Base-by-base conservation (phyloP, 306 rosid genomes). In the Dalbergia cultrata region DNA sequence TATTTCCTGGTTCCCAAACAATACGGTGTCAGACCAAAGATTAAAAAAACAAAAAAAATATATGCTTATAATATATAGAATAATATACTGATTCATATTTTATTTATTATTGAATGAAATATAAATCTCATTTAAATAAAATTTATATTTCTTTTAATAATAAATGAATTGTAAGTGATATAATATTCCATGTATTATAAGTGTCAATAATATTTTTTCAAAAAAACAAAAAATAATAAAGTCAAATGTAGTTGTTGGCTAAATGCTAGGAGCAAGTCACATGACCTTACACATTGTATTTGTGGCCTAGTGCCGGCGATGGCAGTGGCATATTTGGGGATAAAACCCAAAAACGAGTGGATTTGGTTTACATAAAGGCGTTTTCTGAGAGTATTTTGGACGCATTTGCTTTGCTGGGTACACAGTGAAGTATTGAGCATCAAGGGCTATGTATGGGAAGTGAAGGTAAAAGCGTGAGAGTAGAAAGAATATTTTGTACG, bases 281-380 rank as follows among this genome's bases (percentile, higher is more conserved):
- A 26, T 37, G 41, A 4, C 7, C 70, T 69, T 52, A 18, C 21
- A 26, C 41, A 37, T 4, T 37, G 41, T 37, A 7, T 0, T 9
- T 11, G 26, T 57, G 12, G 7, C 52, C n/a, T 58, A 45, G 37
- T 56, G 37, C 57, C 57, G 43, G 69, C 19, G 74, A 66, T 68
- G 74, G 82, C 49, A 56, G 71, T 72, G 84, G 74, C 54, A 77
- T 80, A 21, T 6, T 39, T 70, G 82, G 41, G 44, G 66, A 73
- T 65, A 19, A 14, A 14, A 9, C 11, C 14, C 50, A 22, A 1
- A 68, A 26, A n/a, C 18, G 6, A 13, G 37, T 22, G 80, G 39
- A 4, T 47, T 47, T 59, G 6, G 31, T 26, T 59, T 16, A 31
- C 8, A 18, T 11, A 1, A 21, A 7, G 16, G 35, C 34, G 6